Conservation (phyloP, 495 filamentous ascomycete genomes). For the Penicillium maclennaniae region DNA sequence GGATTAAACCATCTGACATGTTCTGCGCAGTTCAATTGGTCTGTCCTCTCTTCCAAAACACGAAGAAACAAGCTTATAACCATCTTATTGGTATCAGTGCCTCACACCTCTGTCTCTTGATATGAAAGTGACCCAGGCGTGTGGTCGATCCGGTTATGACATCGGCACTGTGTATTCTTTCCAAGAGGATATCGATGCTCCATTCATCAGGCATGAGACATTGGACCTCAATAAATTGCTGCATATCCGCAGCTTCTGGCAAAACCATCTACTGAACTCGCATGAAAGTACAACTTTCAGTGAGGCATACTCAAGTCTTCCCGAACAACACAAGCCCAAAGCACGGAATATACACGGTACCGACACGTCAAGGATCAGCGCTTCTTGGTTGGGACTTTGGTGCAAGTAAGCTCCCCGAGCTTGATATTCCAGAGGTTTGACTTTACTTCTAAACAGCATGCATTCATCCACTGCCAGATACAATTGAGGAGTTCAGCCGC, state of each 20-base stretch:
- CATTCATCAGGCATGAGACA: slow-evolving; percentile 8
- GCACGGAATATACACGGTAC: slow-evolving; percentile 4
- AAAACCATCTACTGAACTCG: slow-evolving; percentile 28
- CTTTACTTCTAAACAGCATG: slow-evolving; percentile 22
- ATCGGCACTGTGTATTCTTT: slow-evolving; percentile 28
- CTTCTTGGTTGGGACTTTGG: slow-evolving; percentile 36
- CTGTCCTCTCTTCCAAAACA: not conserved
- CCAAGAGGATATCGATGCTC: not conserved
- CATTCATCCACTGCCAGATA: slow-evolving; percentile 27
- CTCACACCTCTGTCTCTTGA: slow-evolving; percentile 31
- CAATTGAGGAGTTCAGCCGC: slow-evolving; percentile 3
- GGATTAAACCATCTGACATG: slow-evolving; percentile 13
- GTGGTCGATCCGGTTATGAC: slow-evolving; percentile 32
- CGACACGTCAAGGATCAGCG: slow-evolving; percentile 4
- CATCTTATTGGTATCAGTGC: slow-evolving; percentile 13
- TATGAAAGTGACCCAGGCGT: slow-evolving; percentile 14
- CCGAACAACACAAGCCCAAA: slow-evolving; percentile 15
- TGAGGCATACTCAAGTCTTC: slow-evolving; percentile 19
- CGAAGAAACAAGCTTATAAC: not conserved
- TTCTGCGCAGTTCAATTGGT: slow-evolving; percentile 36
- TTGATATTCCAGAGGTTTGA: not conserved
- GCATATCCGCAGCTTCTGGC: slow-evolving; percentile 40
- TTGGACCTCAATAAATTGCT: slow-evolving; percentile 21
- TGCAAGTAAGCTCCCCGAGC: slow-evolving; percentile 20
- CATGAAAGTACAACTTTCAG: slow-evolving; percentile 21